These are phyloP conservation scores for Porodaedalea pini DNA, from an alignment of 1,284 basidiomycete species.

Conservation along the genomic window DNA sequence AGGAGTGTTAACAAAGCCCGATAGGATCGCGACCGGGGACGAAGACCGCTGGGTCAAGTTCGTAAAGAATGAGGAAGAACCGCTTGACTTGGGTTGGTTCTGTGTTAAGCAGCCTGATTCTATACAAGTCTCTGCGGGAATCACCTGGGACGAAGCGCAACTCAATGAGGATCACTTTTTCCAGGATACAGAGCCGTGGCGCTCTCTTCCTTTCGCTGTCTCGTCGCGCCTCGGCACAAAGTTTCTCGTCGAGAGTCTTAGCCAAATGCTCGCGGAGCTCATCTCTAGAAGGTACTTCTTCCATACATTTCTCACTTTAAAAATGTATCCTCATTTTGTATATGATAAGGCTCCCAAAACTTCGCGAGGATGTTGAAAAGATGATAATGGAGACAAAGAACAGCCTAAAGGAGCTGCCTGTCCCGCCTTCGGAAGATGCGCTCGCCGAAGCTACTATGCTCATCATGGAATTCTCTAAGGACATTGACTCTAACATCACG, in stretches of 20 bases:
- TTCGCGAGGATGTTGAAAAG: constrained; percentile 48
- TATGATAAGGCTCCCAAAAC: constrained; percentile 53
- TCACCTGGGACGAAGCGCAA: constrained; percentile 60
- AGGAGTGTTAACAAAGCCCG: constrained; percentile 81
- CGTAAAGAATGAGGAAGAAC: constrained; percentile 53
- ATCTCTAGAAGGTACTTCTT: constrained; percentile 49
- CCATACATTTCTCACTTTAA: background rate
- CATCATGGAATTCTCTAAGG: constrained; percentile 43
- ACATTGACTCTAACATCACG: constrained; percentile 45
- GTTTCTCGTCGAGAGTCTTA: constrained; percentile 53
- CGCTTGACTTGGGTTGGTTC: constrained; percentile 64
- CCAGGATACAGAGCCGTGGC: constrained; percentile 52
- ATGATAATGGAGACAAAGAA: constrained; percentile 40
- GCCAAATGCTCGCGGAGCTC: constrained; percentile 51
- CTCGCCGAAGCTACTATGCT: constrained; percentile 49
- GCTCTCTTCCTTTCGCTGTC: constrained; percentile 41
- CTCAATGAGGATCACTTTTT: constrained; percentile 67
- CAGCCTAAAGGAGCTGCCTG: constrained; percentile 42
- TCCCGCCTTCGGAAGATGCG: constrained; percentile 51
- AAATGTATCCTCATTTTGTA: no score
- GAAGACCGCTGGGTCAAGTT: constrained; percentile 57
- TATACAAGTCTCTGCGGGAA: constrained; percentile 32
- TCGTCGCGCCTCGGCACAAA: constrained; percentile 51
- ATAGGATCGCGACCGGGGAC: constrained; percentile 63
- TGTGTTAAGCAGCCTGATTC: constrained; percentile 66